These are phyloP conservation scores for Rhamnella rubrinervis DNA, from an alignment of 331 rosid species.

Conservation along the genomic window DNA sequence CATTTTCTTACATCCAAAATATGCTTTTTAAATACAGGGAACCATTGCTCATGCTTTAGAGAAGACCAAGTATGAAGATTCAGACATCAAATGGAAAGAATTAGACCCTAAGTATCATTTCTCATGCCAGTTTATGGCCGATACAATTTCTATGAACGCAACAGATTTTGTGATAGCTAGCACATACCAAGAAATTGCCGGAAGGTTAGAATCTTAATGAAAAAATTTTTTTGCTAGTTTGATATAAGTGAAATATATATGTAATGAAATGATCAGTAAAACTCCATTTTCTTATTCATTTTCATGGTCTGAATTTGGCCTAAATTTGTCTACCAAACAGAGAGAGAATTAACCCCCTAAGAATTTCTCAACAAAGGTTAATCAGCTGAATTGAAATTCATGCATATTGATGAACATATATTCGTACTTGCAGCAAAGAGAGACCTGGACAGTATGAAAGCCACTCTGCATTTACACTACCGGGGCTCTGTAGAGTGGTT, in stretches of 20 bases:
- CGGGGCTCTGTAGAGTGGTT: constrained; percentile 89
- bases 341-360: not conserved
- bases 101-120: constrained; percentile 87
- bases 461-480: constrained; percentile 81
- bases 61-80: constrained; percentile 90
- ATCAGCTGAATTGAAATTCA: not conserved
- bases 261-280: too few relatives aligned
- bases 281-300: not conserved
- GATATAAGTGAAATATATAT: not conserved
- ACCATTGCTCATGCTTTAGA: constrained; percentile 95
- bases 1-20: constrained; percentile 6
- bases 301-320: not conserved
- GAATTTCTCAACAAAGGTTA: too few relatives aligned
- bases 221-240: not conserved
- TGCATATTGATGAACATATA: not conserved
- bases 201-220: constrained; percentile 55
- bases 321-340: not conserved
- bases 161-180: constrained; percentile 90
- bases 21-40: constrained; percentile 45
- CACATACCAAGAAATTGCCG: constrained; percentile 93
- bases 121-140: constrained; percentile 95
- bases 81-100: constrained; percentile 89
- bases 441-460: constrained; percentile 93
- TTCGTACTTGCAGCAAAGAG: constrained; percentile 66
- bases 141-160: constrained; percentile 90